Percentiles rank a stretch among this genome's conserved stretches.
phyloP scores from a whole-genome alignment of 2,329 filamentous ascomycete genomes.

The Juglanconis juglandina region DNA sequence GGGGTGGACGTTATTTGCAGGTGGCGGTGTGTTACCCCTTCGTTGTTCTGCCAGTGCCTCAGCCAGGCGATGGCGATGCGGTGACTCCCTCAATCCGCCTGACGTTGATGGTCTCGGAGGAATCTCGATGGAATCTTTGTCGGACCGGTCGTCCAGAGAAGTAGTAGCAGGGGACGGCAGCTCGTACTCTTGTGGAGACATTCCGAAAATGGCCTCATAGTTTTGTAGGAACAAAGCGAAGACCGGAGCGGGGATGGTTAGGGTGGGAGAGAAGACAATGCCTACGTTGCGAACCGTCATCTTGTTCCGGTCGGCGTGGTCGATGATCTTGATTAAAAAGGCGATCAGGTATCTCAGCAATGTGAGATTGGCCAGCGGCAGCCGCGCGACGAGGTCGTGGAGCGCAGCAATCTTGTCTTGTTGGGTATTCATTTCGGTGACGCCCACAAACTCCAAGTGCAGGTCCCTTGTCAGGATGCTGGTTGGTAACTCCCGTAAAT shows the following conservation, averaged over 20 bases:
- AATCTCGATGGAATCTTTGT: constrained; percentile 17
- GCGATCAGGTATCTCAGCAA: constrained; percentile 80
- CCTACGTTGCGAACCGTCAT: constrained; percentile 98
- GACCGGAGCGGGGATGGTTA: constrained; percentile 92
- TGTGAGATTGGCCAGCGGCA: constrained; percentile 77
- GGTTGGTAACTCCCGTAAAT: constrained; percentile 84
- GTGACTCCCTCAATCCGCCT: constrained; percentile 41
- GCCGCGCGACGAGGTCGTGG: constrained; percentile 71
- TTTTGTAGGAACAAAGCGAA: constrained; percentile 93
- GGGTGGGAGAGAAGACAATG: constrained; percentile 94
- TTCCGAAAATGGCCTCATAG: constrained; percentile 79
- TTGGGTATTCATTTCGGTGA: constrained; percentile 74
- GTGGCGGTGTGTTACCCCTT: constrained; percentile 48
- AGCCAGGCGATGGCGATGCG: constrained; percentile 48
- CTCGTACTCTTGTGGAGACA: constrained; percentile 63
- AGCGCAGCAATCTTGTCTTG: constrained; percentile 74
- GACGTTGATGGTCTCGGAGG: constrained; percentile 47
- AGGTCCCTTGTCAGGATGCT: constrained; percentile 89
- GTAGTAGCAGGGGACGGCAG: constrained; percentile 43
- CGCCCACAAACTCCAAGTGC: constrained; percentile 81
- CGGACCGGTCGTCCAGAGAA: constrained; percentile 24
- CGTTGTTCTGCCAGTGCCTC: constrained; percentile 35
- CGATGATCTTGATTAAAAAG: constrained; percentile 88
- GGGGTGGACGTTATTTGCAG: constrained; percentile 20
- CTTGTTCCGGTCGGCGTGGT: constrained; percentile 87